These are phyloP conservation scores for Venturia asperata DNA, from an alignment of 2,329 filamentous ascomycete genomes.

Conservation along the genomic window DNA sequence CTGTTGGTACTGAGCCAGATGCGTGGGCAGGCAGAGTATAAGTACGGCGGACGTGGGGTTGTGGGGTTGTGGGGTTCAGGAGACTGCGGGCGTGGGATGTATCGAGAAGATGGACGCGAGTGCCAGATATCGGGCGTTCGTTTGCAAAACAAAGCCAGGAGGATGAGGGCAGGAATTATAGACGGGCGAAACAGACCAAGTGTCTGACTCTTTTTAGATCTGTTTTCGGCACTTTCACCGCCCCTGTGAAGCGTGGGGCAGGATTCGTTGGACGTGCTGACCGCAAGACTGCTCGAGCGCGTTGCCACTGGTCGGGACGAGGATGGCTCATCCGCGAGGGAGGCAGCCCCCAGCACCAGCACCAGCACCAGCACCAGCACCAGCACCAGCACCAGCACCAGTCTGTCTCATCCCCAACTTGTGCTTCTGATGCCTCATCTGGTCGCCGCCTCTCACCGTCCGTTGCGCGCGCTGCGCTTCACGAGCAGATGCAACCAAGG, in stretches of 20 bases:
- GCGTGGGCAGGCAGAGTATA: slow-evolving; percentile 11
- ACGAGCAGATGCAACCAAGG: background rate
- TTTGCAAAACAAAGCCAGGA: too few species aligned
- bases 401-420: background rate
- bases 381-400: too few species aligned
- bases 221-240: slow-evolving; percentile 11
- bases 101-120: slow-evolving; percentile 2
- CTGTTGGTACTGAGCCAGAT: too few species aligned
- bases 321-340: background rate
- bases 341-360: too few species aligned
- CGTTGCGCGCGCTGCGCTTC: background rate
- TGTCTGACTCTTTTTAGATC: slow-evolving; percentile 11
- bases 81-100: background rate
- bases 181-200: background rate
- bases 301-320: background rate
- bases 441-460: background rate
- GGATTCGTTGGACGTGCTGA: slow-evolving; percentile 1
- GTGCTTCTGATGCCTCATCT: background rate
- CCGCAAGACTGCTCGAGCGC: background rate
- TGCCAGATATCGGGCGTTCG: background rate
- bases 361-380: too few species aligned
- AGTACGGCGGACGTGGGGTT: background rate
- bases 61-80: slow-evolving; percentile 3
- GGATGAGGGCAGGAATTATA: slow-evolving; percentile 2
- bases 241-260: background rate